These are phyloP conservation scores for Spatholobus suberectus DNA, from an alignment of 306 rosid genomes.

Conservation along the genomic window DNA sequence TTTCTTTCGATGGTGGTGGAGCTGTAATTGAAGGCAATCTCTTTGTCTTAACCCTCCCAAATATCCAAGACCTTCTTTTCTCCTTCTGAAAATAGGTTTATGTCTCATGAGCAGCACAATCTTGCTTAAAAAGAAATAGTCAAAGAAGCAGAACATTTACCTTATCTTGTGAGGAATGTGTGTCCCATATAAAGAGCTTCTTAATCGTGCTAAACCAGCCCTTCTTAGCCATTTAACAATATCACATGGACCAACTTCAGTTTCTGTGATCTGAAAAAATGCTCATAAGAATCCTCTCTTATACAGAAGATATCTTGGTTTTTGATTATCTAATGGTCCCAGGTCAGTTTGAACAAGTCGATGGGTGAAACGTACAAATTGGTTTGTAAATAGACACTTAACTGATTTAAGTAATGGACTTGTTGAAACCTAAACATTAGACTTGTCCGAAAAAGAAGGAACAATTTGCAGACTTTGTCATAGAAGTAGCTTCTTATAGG, in stretches of 20 bases:
- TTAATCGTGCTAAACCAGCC: slow-evolving; percentile 74
- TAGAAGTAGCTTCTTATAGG: slow-evolving; percentile 15
- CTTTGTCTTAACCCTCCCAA: slow-evolving; percentile 64
- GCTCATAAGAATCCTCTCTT: slow-evolving; percentile 34
- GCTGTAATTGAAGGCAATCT: slow-evolving; percentile 63
- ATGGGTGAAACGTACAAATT: slow-evolving; percentile 24
- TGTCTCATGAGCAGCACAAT: slow-evolving; percentile 25
- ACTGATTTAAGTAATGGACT: slow-evolving; percentile 35
- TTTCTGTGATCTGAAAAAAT: slow-evolving; percentile 42
- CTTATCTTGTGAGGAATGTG: slow-evolving; percentile 64
- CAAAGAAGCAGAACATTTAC: slow-evolving; percentile 47
- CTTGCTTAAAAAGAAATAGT: background rate
- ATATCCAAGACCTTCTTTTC: slow-evolving; percentile 79
- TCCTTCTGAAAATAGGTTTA: slow-evolving; percentile 54
- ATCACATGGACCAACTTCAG: slow-evolving; percentile 40
- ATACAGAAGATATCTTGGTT: slow-evolving; percentile 8
- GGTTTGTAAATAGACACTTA: slow-evolving; percentile 29
- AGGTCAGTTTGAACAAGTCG: slow-evolving; percentile 14
- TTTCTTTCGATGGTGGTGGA: slow-evolving; percentile 49
- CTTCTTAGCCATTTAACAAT: slow-evolving; percentile 75
- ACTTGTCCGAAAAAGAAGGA: slow-evolving; percentile 51
- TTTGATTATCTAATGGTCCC: background rate
- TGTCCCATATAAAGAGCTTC: slow-evolving; percentile 68
- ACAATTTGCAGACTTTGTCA: slow-evolving; percentile 43
- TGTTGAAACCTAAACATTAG: slow-evolving; percentile 35